Conservation (phyloP, 208 protist genomes). For the Trypanosomatidae sp. region DNA sequence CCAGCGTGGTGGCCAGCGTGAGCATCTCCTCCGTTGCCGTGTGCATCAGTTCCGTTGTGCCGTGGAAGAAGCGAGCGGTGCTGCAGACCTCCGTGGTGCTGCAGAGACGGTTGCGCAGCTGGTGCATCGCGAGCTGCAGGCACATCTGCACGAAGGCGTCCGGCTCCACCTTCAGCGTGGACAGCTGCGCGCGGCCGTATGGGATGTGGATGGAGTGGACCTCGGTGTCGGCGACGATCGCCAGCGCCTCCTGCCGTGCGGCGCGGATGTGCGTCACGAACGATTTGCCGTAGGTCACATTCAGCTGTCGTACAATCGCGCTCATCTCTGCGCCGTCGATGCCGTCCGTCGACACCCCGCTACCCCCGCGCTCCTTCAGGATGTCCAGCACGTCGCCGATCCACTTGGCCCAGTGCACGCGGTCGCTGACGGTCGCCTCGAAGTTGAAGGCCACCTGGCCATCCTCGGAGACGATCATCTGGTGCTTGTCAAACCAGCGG, state of each 20-base stretch:
- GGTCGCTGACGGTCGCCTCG: conserved; percentile 76
- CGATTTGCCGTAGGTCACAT: conserved; percentile 81
- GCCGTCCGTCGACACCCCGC: conserved; percentile 19
- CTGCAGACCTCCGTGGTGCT: conserved; percentile 67
- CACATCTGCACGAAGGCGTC: conserved; percentile 90
- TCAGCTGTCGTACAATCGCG: conserved; percentile 53
- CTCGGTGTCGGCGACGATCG: conserved; percentile 63
- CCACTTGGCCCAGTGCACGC: conserved; percentile 83
- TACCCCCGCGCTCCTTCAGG: conserved; percentile 11
- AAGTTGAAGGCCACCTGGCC: conserved; percentile 89
- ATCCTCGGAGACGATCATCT: conserved; percentile 87
- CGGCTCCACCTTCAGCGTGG: conserved; percentile 40
- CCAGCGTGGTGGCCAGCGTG: conserved; percentile 47
- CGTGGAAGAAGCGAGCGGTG: conserved; percentile 80
- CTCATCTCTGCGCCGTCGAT: conserved; percentile 34
- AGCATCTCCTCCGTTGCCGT: conserved; percentile 67
- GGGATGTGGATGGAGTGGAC: conserved; percentile 58
- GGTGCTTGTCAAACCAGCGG: conserved; percentile 94
- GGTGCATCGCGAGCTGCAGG: conserved; percentile 84
- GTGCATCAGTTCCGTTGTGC: conserved; percentile 80
- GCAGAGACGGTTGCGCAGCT: conserved; percentile 66
- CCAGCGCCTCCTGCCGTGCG: conserved; percentile 63
- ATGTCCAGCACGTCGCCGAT: conserved; percentile 68
- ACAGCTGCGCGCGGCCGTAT: conserved; percentile 48
- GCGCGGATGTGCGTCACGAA: conserved; percentile 79